These are phyloP conservation scores for Triangularia verruculosa DNA, from an alignment of 2,329 filamentous ascomycete genomes.

Conservation along the genomic window DNA sequence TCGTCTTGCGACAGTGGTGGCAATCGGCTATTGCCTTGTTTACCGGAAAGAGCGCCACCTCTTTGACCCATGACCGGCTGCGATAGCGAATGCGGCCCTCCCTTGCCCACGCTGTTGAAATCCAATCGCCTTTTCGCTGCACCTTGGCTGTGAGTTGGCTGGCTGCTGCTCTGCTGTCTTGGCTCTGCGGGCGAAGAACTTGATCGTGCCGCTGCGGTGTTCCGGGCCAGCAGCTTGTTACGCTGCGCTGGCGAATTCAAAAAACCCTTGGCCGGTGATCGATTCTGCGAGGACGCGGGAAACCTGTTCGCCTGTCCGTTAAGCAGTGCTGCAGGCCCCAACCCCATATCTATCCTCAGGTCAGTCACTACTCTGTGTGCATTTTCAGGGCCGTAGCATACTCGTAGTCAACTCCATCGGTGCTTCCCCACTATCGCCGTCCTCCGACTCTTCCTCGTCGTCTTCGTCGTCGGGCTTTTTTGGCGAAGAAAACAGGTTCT, in stretches of 20 bases:
- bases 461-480: constrained; percentile 35
- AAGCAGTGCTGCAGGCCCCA: constrained; percentile 43
- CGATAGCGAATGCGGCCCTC: constrained; percentile 22
- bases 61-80: constrained; percentile 25
- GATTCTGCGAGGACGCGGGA: constrained; percentile 42
- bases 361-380: constrained; percentile 21
- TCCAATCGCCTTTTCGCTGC: constrained; percentile 54
- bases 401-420: constrained; percentile 51
- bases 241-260: constrained; percentile 60
- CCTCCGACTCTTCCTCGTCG: constrained; percentile 18
- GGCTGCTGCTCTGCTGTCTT: constrained; percentile 19
- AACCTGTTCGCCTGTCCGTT: constrained; percentile 50
- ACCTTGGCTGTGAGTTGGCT: constrained; percentile 29
- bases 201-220: constrained; percentile 2
- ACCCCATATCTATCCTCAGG: constrained; percentile 43
- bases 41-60: constrained; percentile 5
- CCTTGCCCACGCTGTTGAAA: constrained; percentile 40
- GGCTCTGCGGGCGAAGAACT: constrained; percentile 8
- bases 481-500: constrained; percentile 86
- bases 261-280: constrained; percentile 63
- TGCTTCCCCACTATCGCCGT: constrained; percentile 37
- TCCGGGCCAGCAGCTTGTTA: constrained; percentile 51
- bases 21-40: constrained; percentile 18
- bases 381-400: constrained; percentile 25
- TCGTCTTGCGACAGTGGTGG: constrained; percentile 16